A percentile compares a stretch with the other conserved stretches of the same genome.
phyloP scores from a whole-genome alignment of 768 basidiomycete genomes.

The Pisolithus albus region DNA sequence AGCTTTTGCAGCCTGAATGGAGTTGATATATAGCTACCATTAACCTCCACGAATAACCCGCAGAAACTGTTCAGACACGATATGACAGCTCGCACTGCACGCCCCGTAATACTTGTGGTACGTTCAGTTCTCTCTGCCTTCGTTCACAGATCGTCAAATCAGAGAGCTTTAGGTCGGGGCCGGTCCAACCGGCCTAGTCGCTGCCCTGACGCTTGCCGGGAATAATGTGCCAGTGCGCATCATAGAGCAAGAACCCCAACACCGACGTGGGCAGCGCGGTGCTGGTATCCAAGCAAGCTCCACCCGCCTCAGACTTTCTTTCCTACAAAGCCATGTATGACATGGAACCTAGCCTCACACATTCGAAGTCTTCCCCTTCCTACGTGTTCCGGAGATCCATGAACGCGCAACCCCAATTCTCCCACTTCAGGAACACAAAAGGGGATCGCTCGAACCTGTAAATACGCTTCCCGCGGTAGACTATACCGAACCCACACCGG shows the following conservation, averaged over 20 bases:
- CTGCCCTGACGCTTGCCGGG: slow-evolving; percentile 15
- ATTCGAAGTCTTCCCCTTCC: slow-evolving; percentile 36
- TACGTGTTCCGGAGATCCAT: slow-evolving; percentile 34
- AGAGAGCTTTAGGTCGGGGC: slow-evolving; percentile 9
- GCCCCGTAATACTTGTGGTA: too few relatives aligned
- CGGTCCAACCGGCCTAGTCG: slow-evolving; percentile 18
- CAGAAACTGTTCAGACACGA: too few relatives aligned
- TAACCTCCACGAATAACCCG: too few relatives aligned
- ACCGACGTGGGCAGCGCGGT: slow-evolving; percentile 2
- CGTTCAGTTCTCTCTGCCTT: too few relatives aligned
- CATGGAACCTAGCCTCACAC: slow-evolving; percentile 33
- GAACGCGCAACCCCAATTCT: slow-evolving; percentile 20
- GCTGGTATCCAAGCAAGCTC: not conserved
- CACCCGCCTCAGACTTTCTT: too few relatives aligned
- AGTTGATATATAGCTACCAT: too few relatives aligned
- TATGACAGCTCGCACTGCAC: not conserved
- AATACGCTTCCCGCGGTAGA: slow-evolving; percentile 4
- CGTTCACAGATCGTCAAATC: too few relatives aligned
- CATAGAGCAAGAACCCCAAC: slow-evolving; percentile 8
- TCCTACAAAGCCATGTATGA: slow-evolving; percentile 5
- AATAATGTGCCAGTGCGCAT: slow-evolving; percentile 21
- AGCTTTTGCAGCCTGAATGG: too few relatives aligned
- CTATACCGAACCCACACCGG: slow-evolving; percentile 16
- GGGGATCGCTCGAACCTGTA: slow-evolving; percentile 11
- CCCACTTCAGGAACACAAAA: slow-evolving; percentile 31